Conservation (phyloP, 1,284 basidiomycete genomes). For the Irpex sp. region DNA sequence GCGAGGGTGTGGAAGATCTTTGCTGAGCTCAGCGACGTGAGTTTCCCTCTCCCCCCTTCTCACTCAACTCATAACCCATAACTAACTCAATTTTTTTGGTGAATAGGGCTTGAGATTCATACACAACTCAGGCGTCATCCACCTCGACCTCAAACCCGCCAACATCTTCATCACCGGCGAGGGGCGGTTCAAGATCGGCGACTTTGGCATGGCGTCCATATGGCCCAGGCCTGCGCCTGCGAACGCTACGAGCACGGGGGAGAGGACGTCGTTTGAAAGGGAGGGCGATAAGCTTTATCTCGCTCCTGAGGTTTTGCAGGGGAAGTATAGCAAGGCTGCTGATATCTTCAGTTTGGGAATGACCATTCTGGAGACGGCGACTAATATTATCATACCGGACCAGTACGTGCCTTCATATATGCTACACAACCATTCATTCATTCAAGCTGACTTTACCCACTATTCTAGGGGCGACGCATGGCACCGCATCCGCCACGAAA, state of each 20-base stretch:
- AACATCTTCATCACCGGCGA: slow-evolving; percentile 91
- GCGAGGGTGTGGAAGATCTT: slow-evolving; percentile 96
- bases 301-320: slow-evolving; percentile 95
- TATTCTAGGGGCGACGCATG: slow-evolving; percentile 76
- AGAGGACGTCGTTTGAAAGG: slow-evolving; percentile 70
- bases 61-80: too few relatives aligned
- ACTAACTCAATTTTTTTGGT: too few relatives aligned
- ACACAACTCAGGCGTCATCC: slow-evolving; percentile 85
- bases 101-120: slow-evolving; percentile 82
- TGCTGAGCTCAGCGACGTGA: slow-evolving; percentile 83
- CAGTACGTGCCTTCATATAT: slow-evolving; percentile 54
- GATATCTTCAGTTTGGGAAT: slow-evolving; percentile 98
- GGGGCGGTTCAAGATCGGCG: slow-evolving; percentile 94
- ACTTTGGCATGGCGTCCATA: slow-evolving; percentile 94
- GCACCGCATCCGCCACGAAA: slow-evolving; percentile 89
- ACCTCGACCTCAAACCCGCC: slow-evolving; percentile 96
- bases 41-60: slow-evolving; percentile 24
- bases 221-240: slow-evolving; percentile 59
- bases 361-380: slow-evolving; percentile 91
- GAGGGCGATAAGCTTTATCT: slow-evolving; percentile 98
- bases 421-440: not conserved
- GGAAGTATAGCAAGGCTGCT: slow-evolving; percentile 87
- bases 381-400: slow-evolving; percentile 95
- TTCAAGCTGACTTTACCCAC: slow-evolving; percentile 6
- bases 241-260: slow-evolving; percentile 27